Base-by-base conservation (phyloP, 108 stramenopile genomes). In the Nitzschia putrida region DNA sequence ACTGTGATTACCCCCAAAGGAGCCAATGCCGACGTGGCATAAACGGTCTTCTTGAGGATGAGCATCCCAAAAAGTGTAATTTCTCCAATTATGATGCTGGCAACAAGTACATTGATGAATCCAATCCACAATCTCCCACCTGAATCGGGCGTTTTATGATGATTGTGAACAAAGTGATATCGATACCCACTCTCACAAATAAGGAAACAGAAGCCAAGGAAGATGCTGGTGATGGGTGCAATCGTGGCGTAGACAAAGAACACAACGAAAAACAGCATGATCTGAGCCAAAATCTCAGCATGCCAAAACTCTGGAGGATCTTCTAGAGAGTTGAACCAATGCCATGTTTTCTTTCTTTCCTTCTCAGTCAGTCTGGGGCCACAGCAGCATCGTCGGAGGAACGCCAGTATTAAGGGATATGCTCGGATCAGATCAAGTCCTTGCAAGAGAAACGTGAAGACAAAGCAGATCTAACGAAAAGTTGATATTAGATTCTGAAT, bases 281-380 rank as follows among this genome's bases (percentile, higher is more conserved):
- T 20, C 14, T 71, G 52, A 9, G 79, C 59, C 42, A 76, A 38
- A 16, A 50, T 60, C 11, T 59, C 25, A 8, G 80, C 85, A 59
- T 81, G 77, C 34, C 45, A 56, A 71, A 74, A 83, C 11, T 74
- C 68, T 8, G 52, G 54, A 14, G 83, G 80, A 49, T 79, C 83
- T 44, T 69, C 69, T 2, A 86, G 61, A 22, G 81, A 64, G 23
- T 71, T 52, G 13, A 87, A 44, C 24, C 56, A 70, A 45, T 61
- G 18, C 41, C 51, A 82, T 26, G 69, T 66, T 29, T 52, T 78
- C 11, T 59, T 72, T 20, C 80, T 61, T 70, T 87, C 86, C 44
- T 87, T 87, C 23, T 73, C 78, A 0, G 83, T 87, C 29, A 82
- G 53, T 41, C 79, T 74, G 7, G 81, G 83, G 24, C 83, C 83